Conservation (phyloP, 2,329 filamentous ascomycete species). For the Pleurostoma richardsiae region DNA sequence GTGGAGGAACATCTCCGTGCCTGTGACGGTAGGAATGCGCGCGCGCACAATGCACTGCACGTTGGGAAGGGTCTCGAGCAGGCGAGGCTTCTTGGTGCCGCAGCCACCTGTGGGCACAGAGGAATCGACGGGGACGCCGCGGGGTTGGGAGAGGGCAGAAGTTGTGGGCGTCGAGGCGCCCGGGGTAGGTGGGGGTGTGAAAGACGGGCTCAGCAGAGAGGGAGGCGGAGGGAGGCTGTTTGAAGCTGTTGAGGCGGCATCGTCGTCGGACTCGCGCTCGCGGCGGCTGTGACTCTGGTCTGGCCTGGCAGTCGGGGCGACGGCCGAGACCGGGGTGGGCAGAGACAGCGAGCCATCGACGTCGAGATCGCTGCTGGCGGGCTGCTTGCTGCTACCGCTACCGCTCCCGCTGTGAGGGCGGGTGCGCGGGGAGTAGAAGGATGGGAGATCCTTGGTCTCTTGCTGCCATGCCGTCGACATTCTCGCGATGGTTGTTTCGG, state of each 20-base stretch:
- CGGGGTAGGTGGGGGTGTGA: slow-evolving; percentile 66
- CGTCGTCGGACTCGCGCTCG: neutral
- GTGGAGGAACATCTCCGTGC: slow-evolving; percentile 95
- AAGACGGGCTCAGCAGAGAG: slow-evolving; percentile 82
- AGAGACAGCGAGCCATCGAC: neutral
- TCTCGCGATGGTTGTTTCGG: neutral
- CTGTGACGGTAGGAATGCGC: slow-evolving; percentile 85
- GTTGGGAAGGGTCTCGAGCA: slow-evolving; percentile 71
- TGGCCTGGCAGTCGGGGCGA: slow-evolving; percentile 3
- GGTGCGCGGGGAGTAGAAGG: slow-evolving; percentile 22
- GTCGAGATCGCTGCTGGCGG: slow-evolving; percentile 5
- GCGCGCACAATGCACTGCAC: slow-evolving; percentile 95
- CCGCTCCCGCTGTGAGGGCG: slow-evolving; percentile 7
- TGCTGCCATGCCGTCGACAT: neutral
- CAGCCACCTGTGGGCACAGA: slow-evolving; percentile 53
- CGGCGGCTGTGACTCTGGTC: neutral
- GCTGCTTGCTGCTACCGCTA: slow-evolving; percentile 4
- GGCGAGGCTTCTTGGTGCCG: slow-evolving; percentile 60
- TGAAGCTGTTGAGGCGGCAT: slow-evolving; percentile 5
- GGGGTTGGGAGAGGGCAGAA: slow-evolving; percentile 29
- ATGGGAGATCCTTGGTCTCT: slow-evolving; percentile 13
- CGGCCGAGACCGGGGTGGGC: no score
- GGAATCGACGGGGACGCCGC: slow-evolving; percentile 56
- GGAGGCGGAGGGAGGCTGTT: slow-evolving; percentile 34
- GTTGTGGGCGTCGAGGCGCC: slow-evolving; percentile 48